These are phyloP conservation scores for Penicillium expansum DNA, from an alignment of 2,329 filamentous ascomycete species.

Conservation along the genomic window DNA sequence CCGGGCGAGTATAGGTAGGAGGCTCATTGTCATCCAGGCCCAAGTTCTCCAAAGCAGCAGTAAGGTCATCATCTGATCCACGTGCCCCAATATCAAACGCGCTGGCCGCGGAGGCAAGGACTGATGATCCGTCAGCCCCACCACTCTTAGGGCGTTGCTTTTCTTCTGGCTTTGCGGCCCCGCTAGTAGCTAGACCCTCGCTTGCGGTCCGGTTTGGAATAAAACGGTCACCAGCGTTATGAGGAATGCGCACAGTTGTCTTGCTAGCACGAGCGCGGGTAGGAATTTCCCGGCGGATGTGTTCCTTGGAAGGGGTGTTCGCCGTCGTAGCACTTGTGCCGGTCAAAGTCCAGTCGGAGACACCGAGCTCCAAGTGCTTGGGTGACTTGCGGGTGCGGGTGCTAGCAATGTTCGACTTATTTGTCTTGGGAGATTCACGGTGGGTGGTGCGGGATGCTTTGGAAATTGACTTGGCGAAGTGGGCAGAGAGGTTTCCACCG, in stretches of 20 bases:
- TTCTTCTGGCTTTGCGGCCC: constrained; percentile 81
- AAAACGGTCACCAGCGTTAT: constrained; percentile 84
- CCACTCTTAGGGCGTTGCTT: constrained; percentile 71
- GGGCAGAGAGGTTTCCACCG: constrained; percentile 73
- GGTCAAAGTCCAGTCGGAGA: constrained; percentile 88
- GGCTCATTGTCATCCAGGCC: constrained; percentile 72
- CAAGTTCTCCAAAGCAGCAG: constrained; percentile 75
- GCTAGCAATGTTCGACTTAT: constrained; percentile 84
- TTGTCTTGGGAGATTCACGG: constrained; percentile 91
- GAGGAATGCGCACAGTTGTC: constrained; percentile 66
- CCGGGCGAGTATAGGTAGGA: constrained; percentile 67
- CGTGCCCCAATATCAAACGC: constrained; percentile 63
- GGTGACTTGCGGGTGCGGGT: constrained; percentile 65
- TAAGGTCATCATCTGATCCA: constrained; percentile 68
- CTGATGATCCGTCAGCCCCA: constrained; percentile 66
- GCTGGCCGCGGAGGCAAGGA: constrained; percentile 71
- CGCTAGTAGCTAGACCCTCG: constrained; percentile 78
- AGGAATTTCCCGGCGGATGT: constrained; percentile 54
- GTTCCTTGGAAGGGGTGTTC: constrained; percentile 62
- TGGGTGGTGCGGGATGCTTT: constrained; percentile 53
- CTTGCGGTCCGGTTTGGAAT: constrained; percentile 91
- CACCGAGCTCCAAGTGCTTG: constrained; percentile 81
- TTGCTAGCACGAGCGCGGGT: constrained; percentile 56
- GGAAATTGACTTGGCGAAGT: constrained; percentile 65
- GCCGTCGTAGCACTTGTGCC: constrained; percentile 65